A percentile compares a stretch with the other conserved stretches of the same genome.
Conservation (phyloP, 768 basidiomycete genomes). For the Amanita jacksonii region DNA sequence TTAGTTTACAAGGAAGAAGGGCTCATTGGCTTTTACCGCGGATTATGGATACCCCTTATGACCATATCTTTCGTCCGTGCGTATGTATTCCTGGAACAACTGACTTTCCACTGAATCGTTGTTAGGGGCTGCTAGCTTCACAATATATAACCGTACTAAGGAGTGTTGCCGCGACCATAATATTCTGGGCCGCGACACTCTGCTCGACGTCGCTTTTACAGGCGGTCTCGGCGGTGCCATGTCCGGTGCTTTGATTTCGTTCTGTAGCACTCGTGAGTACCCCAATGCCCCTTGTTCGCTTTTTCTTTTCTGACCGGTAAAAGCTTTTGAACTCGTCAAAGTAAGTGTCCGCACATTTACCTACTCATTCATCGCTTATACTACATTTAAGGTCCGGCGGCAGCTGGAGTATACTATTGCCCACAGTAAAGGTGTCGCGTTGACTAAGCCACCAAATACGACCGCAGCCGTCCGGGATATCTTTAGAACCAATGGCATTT, state of each 20-base stretch:
- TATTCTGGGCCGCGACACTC: conserved; percentile 45
- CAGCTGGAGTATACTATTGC: conserved; percentile 92
- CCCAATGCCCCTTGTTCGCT: neutral
- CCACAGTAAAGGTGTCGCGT: conserved; percentile 59
- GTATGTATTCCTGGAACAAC: conserved; percentile 24
- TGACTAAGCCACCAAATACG: conserved; percentile 72
- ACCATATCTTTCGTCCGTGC: conserved; percentile 94
- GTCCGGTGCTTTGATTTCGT: conserved; percentile 82
- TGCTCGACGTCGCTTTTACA: conserved; percentile 63
- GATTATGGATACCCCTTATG: conserved; percentile 85
- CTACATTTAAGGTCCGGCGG: conserved; percentile 58
- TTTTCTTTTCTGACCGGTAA: conserved; percentile 4
- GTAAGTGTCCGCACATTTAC: conserved; percentile 29
- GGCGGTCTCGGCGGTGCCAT: conserved; percentile 82
- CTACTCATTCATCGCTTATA: neutral
- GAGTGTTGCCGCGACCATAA: conserved; percentile 54
- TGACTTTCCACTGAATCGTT: neutral
- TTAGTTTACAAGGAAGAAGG: conserved; percentile 79
- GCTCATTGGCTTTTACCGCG: conserved; percentile 84
- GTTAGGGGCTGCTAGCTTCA: conserved; percentile 82
- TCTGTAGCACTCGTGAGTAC: conserved; percentile 80
- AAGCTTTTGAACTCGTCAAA: conserved; percentile 93
- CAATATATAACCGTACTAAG: conserved; percentile 82
- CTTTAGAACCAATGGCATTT: conserved; percentile 47
- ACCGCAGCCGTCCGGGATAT: conserved; percentile 75